Conservation (phyloP, 768 basidiomycete species). For the Tremella fuciformis region DNA sequence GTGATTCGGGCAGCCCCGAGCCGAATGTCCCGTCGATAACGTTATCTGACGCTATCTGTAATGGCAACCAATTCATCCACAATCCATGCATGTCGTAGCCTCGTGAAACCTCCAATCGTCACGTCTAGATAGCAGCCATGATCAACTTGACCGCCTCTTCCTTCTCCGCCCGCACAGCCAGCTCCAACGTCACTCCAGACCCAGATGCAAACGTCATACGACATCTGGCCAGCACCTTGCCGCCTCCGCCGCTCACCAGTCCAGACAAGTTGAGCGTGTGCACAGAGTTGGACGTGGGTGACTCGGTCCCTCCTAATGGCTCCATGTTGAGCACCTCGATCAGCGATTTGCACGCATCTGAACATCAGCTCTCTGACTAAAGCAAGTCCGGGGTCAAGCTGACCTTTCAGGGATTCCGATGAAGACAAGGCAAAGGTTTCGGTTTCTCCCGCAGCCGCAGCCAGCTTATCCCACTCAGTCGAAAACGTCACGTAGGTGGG, state of each 20-base stretch:
- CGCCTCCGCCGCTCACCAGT: constrained; percentile 82
- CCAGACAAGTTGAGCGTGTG: constrained; percentile 94
- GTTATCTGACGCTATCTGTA: constrained; percentile 1
- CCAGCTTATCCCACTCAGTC: constrained; percentile 91
- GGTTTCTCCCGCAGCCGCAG: constrained; percentile 69
- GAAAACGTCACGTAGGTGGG: constrained; percentile 91
- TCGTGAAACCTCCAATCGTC: not conserved
- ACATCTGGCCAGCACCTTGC: constrained; percentile 90
- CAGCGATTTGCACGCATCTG: constrained; percentile 94
- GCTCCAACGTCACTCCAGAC: constrained; percentile 86
- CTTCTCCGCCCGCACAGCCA: constrained; percentile 87
- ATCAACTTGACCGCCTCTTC: constrained; percentile 81
- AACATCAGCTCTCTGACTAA: constrained; percentile 6
- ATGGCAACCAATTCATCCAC: not conserved
- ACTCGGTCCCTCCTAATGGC: constrained; percentile 84
- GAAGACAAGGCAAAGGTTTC: constrained; percentile 91
- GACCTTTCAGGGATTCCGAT: constrained; percentile 91
- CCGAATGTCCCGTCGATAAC: no score
- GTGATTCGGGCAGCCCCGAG: no score
- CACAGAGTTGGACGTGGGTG: constrained; percentile 74
- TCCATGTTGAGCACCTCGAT: constrained; percentile 97
- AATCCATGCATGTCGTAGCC: not conserved
- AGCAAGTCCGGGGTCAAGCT: constrained; percentile 28
- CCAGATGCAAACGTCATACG: constrained; percentile 92
- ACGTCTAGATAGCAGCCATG: constrained; percentile 69